These are phyloP conservation scores for Fragilaria radians DNA, from an alignment of 108 stramenopile species.

Conservation along the genomic window DNA sequence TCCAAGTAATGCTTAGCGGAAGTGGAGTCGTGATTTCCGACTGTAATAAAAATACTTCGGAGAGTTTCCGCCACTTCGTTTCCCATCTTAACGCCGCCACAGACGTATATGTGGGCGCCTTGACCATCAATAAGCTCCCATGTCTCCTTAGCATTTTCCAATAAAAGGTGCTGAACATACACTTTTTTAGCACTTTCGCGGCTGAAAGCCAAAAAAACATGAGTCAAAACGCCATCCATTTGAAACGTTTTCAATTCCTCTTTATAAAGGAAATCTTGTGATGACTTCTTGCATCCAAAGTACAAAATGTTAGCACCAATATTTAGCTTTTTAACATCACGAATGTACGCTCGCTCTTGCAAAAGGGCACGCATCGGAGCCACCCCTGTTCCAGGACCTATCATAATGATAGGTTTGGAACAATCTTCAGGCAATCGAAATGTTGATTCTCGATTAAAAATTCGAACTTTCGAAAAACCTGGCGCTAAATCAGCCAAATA, in stretches of 20 bases:
- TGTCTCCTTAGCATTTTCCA: conserved; percentile 46
- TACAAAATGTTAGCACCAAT: conserved; percentile 79
- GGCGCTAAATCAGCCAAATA: conserved; percentile 46
- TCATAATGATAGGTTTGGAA: conserved; percentile 81
- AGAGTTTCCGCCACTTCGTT: conserved; percentile 73
- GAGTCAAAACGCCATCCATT: conserved; percentile 55
- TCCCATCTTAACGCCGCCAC: conserved; percentile 88
- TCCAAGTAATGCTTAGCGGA: conserved; percentile 66
- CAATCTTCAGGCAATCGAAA: conserved; percentile 73
- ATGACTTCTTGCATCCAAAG: conserved; percentile 91
- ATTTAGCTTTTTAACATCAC: conserved; percentile 11
- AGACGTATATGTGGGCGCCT: conserved; percentile 76
- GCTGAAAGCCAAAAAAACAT: conserved; percentile 85
- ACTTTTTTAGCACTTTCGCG: conserved; percentile 82
- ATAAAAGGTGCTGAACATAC: conserved; percentile 92
- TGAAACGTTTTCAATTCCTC: conserved; percentile 75
- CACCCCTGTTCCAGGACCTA: conserved; percentile 98
- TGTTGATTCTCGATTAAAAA: conserved; percentile 84
- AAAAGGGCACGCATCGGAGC: conserved; percentile 96
- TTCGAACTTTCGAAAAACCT: conserved; percentile 45
- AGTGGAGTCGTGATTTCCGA: conserved; percentile 46
- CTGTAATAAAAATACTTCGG: conserved; percentile 35
- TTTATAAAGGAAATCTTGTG: conserved; percentile 88
- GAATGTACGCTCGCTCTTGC: conserved; percentile 74
- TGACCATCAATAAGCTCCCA: conserved; percentile 60